These are phyloP conservation scores for Colletotrichum ledebouriae DNA, from an alignment of 2,329 filamentous ascomycete species.

Conservation along the genomic window DNA sequence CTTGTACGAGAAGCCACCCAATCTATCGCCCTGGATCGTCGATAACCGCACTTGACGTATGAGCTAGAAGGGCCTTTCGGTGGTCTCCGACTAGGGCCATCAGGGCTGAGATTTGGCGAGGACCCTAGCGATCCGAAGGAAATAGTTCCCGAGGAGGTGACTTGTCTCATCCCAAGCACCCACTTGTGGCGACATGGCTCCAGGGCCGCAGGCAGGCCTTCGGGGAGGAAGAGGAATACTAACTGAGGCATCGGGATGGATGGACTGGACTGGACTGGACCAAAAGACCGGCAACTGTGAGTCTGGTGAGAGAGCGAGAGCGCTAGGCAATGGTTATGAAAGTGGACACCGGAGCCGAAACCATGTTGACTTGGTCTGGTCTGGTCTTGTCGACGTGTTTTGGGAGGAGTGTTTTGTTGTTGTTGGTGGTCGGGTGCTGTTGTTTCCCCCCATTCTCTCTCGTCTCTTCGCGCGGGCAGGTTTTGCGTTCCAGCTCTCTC, in stretches of 20 bases:
- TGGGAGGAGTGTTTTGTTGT: constrained; percentile 25
- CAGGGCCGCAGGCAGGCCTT: constrained; percentile 20
- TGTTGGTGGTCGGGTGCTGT: constrained; percentile 22
- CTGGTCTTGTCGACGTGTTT: background rate
- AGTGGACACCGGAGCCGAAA: constrained; percentile 30
- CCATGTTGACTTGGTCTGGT: constrained; percentile 14
- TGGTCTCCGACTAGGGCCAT: constrained; percentile 38
- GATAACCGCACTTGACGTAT: constrained; percentile 38
- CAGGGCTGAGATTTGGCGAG: constrained; percentile 41
- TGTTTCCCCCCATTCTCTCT: constrained; percentile 22
- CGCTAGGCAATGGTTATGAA: constrained; percentile 8
- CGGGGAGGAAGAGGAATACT: constrained; percentile 31
- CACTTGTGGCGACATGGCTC: constrained; percentile 44
- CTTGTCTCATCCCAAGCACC: constrained; percentile 54
- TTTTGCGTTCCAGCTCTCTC: constrained; percentile 36
- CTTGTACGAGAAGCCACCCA: constrained; percentile 25
- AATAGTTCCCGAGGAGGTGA: constrained; percentile 51
- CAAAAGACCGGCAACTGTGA: constrained; percentile 21
- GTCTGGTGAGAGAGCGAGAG: constrained; percentile 16
- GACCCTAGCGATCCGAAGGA: constrained; percentile 40
- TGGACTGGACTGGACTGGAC: constrained; percentile 18
- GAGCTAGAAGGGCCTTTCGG: constrained; percentile 29
- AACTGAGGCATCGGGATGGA: constrained; percentile 31
- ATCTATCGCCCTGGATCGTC: constrained; percentile 32
- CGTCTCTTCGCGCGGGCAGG: constrained; percentile 21